Conservation (phyloP, 2,329 filamentous ascomycete species). For the Metarhizium humberi region DNA sequence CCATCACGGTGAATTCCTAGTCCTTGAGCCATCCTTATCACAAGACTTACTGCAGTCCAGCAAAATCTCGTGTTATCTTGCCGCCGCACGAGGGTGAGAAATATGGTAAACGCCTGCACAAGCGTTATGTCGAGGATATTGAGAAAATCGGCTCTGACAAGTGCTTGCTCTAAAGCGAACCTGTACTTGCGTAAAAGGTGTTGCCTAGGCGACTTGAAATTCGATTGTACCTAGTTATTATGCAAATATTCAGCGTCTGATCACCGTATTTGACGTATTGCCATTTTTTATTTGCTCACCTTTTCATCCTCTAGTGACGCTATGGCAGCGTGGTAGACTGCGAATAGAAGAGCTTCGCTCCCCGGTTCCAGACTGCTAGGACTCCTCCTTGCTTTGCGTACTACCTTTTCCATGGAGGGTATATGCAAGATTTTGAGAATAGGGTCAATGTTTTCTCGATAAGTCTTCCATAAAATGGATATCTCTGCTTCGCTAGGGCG, state of each 20-base stretch:
- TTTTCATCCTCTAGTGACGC: slow-evolving; percentile 49
- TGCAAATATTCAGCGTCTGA: background rate
- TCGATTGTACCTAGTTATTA: slow-evolving; percentile 31
- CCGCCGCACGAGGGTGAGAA: slow-evolving; percentile 42
- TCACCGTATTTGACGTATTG: background rate
- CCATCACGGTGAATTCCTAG: slow-evolving; percentile 51
- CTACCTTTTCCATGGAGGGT: slow-evolving; percentile 25
- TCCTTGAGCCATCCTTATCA: slow-evolving; percentile 45
- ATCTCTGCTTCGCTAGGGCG: no score
- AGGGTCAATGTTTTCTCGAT: slow-evolving; percentile 14
- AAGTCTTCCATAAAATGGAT: no score
- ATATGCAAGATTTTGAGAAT: slow-evolving; percentile 35
- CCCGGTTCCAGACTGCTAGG: slow-evolving; percentile 23
- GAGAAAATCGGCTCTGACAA: slow-evolving; percentile 53
- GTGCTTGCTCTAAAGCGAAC: slow-evolving; percentile 46
- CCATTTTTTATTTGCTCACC: slow-evolving; percentile 22
- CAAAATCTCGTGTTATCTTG: slow-evolving; percentile 44
- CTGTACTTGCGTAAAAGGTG: slow-evolving; percentile 38
- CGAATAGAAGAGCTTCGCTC: slow-evolving; percentile 44
- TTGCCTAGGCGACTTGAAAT: slow-evolving; percentile 39
- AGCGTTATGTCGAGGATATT: slow-evolving; percentile 49
- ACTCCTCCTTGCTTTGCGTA: background rate
- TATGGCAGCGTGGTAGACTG: slow-evolving; percentile 47
- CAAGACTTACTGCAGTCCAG: slow-evolving; percentile 55
- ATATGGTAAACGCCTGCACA: slow-evolving; percentile 52